Conservation (phyloP, 495 filamentous ascomycete species). For the Penicillium flavigenum region DNA sequence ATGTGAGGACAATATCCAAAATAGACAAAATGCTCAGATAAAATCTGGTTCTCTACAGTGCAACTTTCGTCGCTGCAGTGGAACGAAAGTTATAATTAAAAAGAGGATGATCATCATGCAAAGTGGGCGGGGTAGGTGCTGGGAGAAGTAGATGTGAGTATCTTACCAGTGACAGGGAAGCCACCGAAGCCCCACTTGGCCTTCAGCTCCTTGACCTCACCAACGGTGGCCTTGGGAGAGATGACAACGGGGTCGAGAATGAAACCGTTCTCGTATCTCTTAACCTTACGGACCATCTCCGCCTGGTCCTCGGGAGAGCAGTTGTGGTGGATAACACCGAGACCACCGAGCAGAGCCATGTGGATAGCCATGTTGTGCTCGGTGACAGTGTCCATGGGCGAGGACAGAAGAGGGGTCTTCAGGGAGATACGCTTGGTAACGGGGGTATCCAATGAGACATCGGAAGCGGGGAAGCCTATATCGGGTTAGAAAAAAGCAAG, state of each 20-base stretch:
- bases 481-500: slow-evolving; percentile 5
- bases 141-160: slow-evolving; percentile 9
- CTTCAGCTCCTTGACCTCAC: slow-evolving; percentile 88
- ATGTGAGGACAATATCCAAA: slow-evolving; percentile 23
- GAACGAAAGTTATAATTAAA: slow-evolving; percentile 99
- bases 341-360: slow-evolving; percentile 93
- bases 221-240: slow-evolving; percentile 80
- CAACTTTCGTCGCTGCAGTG: slow-evolving; percentile 84
- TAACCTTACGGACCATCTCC: slow-evolving; percentile 98
- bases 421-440: slow-evolving; percentile 91
- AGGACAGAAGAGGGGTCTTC: slow-evolving; percentile 93
- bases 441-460: slow-evolving; percentile 83
- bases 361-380: slow-evolving; percentile 99
- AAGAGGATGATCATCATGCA: slow-evolving; percentile 70
- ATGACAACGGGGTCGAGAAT: slow-evolving; percentile 96
- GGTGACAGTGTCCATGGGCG: slow-evolving; percentile 99
- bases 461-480: slow-evolving; percentile 81
- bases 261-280: slow-evolving; percentile 99
- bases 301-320: slow-evolving; percentile 93
- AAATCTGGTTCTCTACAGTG: slow-evolving; percentile 70
- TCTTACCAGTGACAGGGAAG: slow-evolving; percentile 96
- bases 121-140: slow-evolving; percentile 21
- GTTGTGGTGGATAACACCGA: slow-evolving; percentile 99
- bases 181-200: slow-evolving; percentile 98
- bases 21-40: slow-evolving; percentile 36